Evolutionary conservation across 345 rosid species (phyloP).

Genomic region (Salix viminalis): DNA sequence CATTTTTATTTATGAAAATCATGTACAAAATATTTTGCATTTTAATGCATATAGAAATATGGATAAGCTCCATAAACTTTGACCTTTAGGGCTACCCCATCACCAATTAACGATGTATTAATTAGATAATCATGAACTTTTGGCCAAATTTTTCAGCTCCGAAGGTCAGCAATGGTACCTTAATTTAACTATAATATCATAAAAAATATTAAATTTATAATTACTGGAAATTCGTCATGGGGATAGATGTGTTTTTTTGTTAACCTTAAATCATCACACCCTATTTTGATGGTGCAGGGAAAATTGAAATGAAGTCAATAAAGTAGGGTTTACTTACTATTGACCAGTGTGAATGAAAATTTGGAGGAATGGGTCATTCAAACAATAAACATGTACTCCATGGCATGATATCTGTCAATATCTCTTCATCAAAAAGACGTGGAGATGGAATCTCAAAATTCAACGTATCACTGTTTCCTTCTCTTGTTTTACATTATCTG

Average conservation of each 20-base stretch:
- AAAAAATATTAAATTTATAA: background rate
- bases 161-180: background rate
- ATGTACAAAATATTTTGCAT: background rate
- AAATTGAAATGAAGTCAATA: conserved; percentile 7
- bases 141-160: background rate
- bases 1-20: background rate
- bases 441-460: conserved; percentile 16
- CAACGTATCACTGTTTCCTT: conserved; percentile 18
- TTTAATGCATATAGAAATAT: too few species aligned
- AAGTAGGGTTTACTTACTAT: background rate
- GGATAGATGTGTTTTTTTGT: background rate
- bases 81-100: background rate
- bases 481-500: conserved; percentile 12
- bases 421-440: conserved; percentile 15
- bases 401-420: conserved; percentile 11
- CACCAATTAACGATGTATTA: background rate
- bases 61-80: background rate
- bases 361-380: conserved; percentile 4
- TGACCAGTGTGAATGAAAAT: conserved; percentile 15
- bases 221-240: background rate
- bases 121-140: background rate
- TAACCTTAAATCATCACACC: background rate
- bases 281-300: background rate
- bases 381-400: background rate
- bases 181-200: background rate